Base-by-base conservation (phyloP, 441 rosid genomes). In the Breynia disticha region DNA sequence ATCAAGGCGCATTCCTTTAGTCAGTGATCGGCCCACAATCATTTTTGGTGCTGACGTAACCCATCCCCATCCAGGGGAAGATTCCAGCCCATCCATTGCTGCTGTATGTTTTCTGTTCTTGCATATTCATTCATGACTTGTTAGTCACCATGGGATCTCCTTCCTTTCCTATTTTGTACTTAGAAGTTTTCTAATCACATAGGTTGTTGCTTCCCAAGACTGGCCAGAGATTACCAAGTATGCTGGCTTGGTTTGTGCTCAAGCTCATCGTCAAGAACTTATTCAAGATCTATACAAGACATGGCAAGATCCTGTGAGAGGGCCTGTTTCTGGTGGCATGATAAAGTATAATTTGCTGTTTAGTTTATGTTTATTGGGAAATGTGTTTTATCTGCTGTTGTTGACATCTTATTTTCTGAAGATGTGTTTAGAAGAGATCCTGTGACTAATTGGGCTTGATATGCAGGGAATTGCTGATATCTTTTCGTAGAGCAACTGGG, bases 201-300 rank as follows among this genome's bases (percentile, higher is more conserved):
- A 90, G 98, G 98, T 87, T 15, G 98, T 90, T n/a, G 98, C 98
- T 21, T 90, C 98, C 37, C 98, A 90, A 79, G 98, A 90, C 54
- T 90, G 98, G 98, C 98, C 98, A 0, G 95, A 85, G 72, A 46
- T 90, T 19, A 90, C 98, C 0, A 90, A 90, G 51, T 90, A 90
- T 75, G 86, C 91, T 57, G 97, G 96, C 8, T 62, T 87, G 67
- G 97, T 90, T 53, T 87, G 90, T 64, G 97, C 97, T 48, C 97
- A 90, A 68, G 90, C 97, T 47, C 95, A 87, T 71, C 77, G 97
- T 1, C 96, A 90, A 67, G 97, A 90, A 79, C 90, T 90, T 55
- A 90, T 90, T 53, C 95, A 87, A 64, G 97, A 87, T 72, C 66
- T 90, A 47, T 90, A 51, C 70, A 90, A 90, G 62, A 74, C 86